Conservation (phyloP, 2,329 filamentous ascomycete species). For the Fusarium floridanum region DNA sequence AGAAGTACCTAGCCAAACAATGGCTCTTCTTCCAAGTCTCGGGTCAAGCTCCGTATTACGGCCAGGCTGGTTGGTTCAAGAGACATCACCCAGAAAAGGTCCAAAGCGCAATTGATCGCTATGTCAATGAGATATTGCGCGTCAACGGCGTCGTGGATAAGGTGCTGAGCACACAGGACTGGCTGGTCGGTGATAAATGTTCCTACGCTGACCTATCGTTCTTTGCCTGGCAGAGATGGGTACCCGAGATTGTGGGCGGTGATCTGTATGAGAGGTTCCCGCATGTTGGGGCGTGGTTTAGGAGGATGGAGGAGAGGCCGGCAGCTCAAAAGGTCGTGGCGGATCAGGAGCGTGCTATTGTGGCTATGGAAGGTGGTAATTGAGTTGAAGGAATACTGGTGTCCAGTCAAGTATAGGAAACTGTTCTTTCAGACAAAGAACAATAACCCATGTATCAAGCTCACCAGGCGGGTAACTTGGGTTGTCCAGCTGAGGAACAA, state of each 20-base stretch:
- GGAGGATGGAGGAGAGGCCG: background rate
- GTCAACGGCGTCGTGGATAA: background rate
- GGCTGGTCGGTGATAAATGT: background rate
- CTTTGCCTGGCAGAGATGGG: background rate
- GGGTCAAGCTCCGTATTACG: background rate
- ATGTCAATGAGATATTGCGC: background rate
- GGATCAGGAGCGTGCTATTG: background rate
- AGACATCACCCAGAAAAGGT: background rate
- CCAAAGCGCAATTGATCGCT: background rate
- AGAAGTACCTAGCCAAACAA: background rate
- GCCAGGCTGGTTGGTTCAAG: background rate
- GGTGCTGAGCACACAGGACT: background rate
- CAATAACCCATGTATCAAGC: background rate
- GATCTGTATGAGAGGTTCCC: background rate
- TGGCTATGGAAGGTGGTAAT: background rate
- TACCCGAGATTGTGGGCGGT: background rate
- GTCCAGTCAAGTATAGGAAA: background rate
- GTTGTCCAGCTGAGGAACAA: background rate
- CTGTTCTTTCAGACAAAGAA: background rate
- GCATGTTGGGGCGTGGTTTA: background rate
- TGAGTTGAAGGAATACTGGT: background rate
- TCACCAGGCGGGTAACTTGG: background rate
- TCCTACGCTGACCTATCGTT: background rate
- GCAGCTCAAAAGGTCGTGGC: background rate
- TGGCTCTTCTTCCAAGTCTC: background rate